Evolutionary conservation across 176 grass and related monocot genomes (phyloP).

Genomic region (Zea mays): DNA sequence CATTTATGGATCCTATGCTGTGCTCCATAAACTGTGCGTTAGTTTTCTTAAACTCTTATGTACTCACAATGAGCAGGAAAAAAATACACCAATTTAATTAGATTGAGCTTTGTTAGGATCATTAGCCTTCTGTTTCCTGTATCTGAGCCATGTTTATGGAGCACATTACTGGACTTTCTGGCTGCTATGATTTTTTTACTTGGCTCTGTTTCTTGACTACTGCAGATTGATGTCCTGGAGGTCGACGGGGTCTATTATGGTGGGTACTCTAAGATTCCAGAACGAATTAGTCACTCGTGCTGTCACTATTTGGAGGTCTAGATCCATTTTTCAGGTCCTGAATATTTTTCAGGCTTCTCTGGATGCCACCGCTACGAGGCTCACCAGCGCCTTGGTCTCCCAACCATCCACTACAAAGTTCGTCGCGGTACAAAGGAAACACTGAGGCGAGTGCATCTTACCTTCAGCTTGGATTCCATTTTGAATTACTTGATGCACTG

Average conservation of each 20-base stretch:
- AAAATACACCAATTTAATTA: not conserved
- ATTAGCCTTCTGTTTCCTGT: slow-evolving; percentile 8
- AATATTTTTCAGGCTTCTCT: slow-evolving; percentile 69
- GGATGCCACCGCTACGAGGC: slow-evolving; percentile 95
- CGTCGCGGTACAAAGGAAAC: slow-evolving; percentile 88
- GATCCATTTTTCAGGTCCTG: not conserved
- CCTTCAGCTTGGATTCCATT: not conserved
- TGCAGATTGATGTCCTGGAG: slow-evolving; percentile 95
- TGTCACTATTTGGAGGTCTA: slow-evolving; percentile 13
- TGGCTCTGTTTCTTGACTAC: slow-evolving; percentile 16
- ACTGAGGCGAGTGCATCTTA: slow-evolving; percentile 53
- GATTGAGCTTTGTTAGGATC: slow-evolving; percentile 8
- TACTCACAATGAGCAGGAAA: not conserved
- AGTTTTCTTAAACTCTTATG: not conserved
- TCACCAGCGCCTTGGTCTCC: slow-evolving; percentile 83
- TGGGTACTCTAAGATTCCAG: slow-evolving; percentile 28
- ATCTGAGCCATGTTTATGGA: not conserved
- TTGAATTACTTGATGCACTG: not conserved
- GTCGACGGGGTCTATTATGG: slow-evolving; percentile 90
- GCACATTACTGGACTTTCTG: not conserved
- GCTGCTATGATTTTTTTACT: slow-evolving; percentile 14
- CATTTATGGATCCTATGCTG: not conserved
- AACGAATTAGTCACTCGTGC: not conserved
- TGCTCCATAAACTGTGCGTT: not conserved
- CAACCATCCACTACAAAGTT: slow-evolving; percentile 85